phyloP scores from a whole-genome alignment of 805 yeast species.

The Danielia oregonensis region DNA sequence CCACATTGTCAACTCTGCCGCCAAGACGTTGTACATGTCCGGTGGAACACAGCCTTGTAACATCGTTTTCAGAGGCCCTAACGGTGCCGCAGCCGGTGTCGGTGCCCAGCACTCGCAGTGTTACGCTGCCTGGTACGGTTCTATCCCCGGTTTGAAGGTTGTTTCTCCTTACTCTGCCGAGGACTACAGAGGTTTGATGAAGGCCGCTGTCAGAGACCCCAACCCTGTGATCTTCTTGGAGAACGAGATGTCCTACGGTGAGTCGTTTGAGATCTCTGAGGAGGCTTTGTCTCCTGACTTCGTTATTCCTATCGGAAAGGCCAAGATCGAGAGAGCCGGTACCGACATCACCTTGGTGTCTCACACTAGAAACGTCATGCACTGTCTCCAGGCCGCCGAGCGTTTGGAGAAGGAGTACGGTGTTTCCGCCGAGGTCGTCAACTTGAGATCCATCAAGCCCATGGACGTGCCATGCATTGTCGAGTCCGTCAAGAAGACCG shows the following conservation, averaged over 20 bases:
- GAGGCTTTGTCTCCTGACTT: conserved; percentile 87
- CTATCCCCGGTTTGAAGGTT: conserved; percentile 97
- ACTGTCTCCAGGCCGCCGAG: conserved; percentile 88
- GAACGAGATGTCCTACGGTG: conserved; percentile 94
- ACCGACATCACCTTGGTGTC: conserved; percentile 84
- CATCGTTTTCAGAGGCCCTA: conserved; percentile 98
- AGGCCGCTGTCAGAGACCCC: conserved; percentile 98
- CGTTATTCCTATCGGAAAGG: conserved; percentile 89
- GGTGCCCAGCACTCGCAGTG: conserved; percentile 99
- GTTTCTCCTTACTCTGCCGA: conserved; percentile 93
- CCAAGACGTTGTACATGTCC: conserved; percentile 97
- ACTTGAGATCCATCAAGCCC: conserved; percentile 96
- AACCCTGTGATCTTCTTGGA: conserved; percentile 95
- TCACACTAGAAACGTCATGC: conserved; percentile 86
- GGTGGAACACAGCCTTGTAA: conserved; percentile 98
- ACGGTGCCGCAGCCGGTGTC: conserved; percentile 99
- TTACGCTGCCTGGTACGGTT: conserved; percentile 96
- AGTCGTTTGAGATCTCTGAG: conserved; percentile 82
- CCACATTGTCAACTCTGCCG: conserved; percentile 97
- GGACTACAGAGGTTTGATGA: conserved; percentile 92
- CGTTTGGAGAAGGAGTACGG: conserved; percentile 77
- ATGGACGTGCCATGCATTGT: conserved; percentile 84
- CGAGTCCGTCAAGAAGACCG: conserved; percentile 90
- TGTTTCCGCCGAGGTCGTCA: conserved; percentile 88
- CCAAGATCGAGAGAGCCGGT: conserved; percentile 93